Percentiles rank a stretch among this genome's conserved stretches.
Evolutionary conservation across 2,329 filamentous ascomycete genomes (phyloP).

Genomic region (Chaetomium sp.): DNA sequence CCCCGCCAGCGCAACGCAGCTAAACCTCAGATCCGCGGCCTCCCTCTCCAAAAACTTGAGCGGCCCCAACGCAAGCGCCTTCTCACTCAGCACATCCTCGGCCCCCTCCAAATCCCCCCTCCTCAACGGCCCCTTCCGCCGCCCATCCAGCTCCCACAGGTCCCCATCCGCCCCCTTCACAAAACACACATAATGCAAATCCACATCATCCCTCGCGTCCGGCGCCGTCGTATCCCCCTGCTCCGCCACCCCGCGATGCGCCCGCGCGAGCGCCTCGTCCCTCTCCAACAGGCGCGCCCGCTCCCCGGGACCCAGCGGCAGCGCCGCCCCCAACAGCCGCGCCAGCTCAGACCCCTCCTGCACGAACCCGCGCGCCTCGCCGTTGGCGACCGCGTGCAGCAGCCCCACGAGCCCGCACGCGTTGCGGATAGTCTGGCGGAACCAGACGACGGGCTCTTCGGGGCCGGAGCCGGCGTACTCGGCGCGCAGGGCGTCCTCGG

Average conservation of each 20-base stretch:
- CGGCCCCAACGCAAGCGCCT: conserved; percentile 70
- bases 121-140: conserved; percentile 58
- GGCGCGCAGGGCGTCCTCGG: conserved; percentile 67
- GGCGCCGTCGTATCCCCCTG: conserved; percentile 80
- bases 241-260: conserved; percentile 76
- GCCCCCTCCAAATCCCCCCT: conserved; percentile 57
- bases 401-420: conserved; percentile 90
- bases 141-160: conserved; percentile 63
- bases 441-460: conserved; percentile 83
- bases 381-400: conserved; percentile 80
- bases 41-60: conserved; percentile 59
- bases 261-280: conserved; percentile 71
- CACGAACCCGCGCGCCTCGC: conserved; percentile 68
- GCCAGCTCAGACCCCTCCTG: conserved; percentile 60
- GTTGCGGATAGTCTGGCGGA: conserved; percentile 91
- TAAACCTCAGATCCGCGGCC: conserved; percentile 60
- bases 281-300: conserved; percentile 77
- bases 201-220: conserved; percentile 75
- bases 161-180: conserved; percentile 71
- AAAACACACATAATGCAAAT: conserved; percentile 95
- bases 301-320: conserved; percentile 64
- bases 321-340: conserved; percentile 68
- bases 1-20: conserved; percentile 58
- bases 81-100: conserved; percentile 75
- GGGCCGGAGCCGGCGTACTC: conserved; percentile 70